Percentiles rank a stretch among this genome's conserved stretches.
Evolutionary conservation across 371 early-diverging fungal genomes (phyloP).

Genomic region (Rhizoclosmatium hyalinum): DNA sequence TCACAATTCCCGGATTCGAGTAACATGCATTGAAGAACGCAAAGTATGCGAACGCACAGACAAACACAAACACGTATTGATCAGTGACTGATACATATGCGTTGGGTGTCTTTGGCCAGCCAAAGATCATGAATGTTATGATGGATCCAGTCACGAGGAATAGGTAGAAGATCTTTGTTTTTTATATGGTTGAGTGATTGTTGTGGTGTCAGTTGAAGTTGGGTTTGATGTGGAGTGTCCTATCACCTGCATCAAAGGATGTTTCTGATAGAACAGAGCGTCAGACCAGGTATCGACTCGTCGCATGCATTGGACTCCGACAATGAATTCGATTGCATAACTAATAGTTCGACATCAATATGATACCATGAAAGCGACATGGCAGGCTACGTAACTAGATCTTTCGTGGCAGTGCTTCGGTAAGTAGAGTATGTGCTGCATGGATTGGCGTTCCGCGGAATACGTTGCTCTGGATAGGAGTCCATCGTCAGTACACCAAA

Average conservation of each 20-base stretch:
- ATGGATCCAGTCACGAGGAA: conserved; percentile 43
- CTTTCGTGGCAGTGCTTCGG: conserved; percentile 31
- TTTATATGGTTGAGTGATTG: not conserved
- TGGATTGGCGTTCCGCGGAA: conserved; percentile 36
- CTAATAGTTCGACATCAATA: conserved; percentile 4
- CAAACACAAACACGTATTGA: conserved; percentile 36
- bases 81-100: conserved; percentile 33
- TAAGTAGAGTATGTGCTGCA: conserved; percentile 23
- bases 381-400: not conserved
- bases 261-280: conserved; percentile 27
- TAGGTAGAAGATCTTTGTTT: conserved; percentile 47
- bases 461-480: conserved; percentile 17
- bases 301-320: conserved; percentile 29
- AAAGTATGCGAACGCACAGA: conserved; percentile 34
- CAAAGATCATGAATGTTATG: conserved; percentile 33
- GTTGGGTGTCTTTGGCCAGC: conserved; percentile 45
- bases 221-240: not conserved
- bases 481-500: not conserved
- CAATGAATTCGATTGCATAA: conserved; percentile 5
- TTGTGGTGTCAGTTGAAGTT: not conserved
- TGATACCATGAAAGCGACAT: not conserved
- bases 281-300: conserved; percentile 14
- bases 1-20: conserved; percentile 49
- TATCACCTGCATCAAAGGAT: conserved; percentile 42
- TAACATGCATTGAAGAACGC: conserved; percentile 42